A percentile compares a stretch with the other conserved stretches of the same genome.
These are phyloP conservation scores for Fusarium secorum DNA, from an alignment of 2,329 filamentous ascomycete genomes.

Conservation along the genomic window DNA sequence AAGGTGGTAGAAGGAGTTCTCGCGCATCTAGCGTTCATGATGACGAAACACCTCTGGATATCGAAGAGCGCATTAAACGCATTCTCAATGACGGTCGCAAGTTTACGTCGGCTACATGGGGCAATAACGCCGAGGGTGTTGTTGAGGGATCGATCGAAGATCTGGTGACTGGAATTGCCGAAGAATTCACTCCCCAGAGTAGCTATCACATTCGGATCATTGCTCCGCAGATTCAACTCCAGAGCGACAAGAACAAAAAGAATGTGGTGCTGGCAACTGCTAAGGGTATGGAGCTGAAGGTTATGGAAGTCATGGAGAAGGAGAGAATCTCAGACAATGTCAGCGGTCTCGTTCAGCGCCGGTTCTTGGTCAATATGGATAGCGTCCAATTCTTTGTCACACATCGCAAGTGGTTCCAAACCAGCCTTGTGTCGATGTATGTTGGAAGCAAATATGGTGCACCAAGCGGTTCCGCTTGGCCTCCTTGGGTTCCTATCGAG, in stretches of 20 bases:
- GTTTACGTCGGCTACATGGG: slow-evolving; percentile 64
- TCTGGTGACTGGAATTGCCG: slow-evolving; percentile 77
- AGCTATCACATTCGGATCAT: slow-evolving; percentile 95
- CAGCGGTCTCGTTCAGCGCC: slow-evolving; percentile 91
- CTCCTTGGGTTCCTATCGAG: slow-evolving; percentile 97
- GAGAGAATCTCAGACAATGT: slow-evolving; percentile 90
- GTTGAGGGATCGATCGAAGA: slow-evolving; percentile 63
- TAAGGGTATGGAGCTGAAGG: slow-evolving; percentile 97
- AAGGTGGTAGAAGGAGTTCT: slow-evolving; percentile 45
- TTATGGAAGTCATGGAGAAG: slow-evolving; percentile 98
- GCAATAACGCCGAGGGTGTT: slow-evolving; percentile 45
- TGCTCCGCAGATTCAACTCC: slow-evolving; percentile 95
- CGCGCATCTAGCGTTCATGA: slow-evolving; percentile 54
- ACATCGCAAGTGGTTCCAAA: slow-evolving; percentile 87
- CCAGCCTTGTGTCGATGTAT: slow-evolving; percentile 88
- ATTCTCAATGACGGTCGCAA: slow-evolving; percentile 84
- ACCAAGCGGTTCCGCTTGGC: slow-evolving; percentile 86
- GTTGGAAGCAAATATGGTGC: slow-evolving; percentile 93
- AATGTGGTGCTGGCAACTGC: slow-evolving; percentile 96
- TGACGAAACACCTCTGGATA: slow-evolving; percentile 68
- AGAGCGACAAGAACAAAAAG: slow-evolving; percentile 97
- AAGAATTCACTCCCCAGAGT: slow-evolving; percentile 89
- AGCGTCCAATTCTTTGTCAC: slow-evolving; percentile 98
- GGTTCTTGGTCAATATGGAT: slow-evolving; percentile 95
- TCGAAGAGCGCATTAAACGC: slow-evolving; percentile 86